Evolutionary conservation across 352 stramenopile genomes (phyloP).

Genomic region (Stramenopiles sp.): DNA sequence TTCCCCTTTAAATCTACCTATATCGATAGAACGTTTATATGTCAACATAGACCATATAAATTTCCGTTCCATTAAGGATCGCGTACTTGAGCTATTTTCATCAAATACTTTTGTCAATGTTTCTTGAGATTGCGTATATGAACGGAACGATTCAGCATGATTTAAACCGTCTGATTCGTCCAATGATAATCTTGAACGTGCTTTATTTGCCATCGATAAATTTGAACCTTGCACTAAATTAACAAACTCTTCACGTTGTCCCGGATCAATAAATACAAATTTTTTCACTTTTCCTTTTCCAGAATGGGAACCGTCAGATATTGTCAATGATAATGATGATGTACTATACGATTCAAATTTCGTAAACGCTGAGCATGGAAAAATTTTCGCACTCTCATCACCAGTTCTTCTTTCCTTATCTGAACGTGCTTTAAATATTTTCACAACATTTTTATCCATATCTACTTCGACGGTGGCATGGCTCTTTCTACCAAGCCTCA

Average conservation of each 20-base stretch:
- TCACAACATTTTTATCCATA: neutral
- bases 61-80: neutral
- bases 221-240: neutral
- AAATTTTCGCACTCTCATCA: neutral
- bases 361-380: neutral
- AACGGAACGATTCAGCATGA: neutral
- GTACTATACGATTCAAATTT: neutral
- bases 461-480: neutral
- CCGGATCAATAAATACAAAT: neutral
- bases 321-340: neutral
- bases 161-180: neutral
- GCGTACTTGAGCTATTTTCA: too few relatives aligned
- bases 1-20: neutral
- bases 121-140: neutral
- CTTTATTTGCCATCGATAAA: neutral
- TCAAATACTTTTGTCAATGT: neutral
- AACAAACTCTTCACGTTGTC: neutral
- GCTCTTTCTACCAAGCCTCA: neutral
- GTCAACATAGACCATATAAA: neutral
- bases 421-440: neutral
- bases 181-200: neutral
- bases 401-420: neutral
- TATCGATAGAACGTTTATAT: neutral
- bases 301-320: neutral
- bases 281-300: neutral